phyloP scores from a whole-genome alignment of 176 grass and related monocot genomes.

The Miscanthus lutarioriparius region DNA sequence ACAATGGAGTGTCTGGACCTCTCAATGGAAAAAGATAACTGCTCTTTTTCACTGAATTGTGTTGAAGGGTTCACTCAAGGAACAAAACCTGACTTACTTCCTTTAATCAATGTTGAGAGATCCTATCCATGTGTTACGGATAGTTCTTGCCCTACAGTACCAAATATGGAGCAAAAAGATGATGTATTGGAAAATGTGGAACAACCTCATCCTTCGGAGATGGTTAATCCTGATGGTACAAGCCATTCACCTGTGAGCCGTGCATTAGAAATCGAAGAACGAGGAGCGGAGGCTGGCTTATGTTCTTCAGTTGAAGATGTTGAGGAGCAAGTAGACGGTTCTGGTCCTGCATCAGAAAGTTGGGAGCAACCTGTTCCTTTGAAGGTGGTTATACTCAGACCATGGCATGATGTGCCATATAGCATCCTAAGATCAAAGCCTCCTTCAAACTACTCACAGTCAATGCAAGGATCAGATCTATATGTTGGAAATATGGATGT shows the following conservation, averaged over 20 bases:
- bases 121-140: neutral
- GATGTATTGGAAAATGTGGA: neutral
- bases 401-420: neutral
- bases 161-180: slow-evolving; percentile 4
- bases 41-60: slow-evolving; percentile 1
- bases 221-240: slow-evolving; percentile 10
- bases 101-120: slow-evolving; percentile 21
- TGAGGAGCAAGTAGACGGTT: neutral
- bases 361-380: slow-evolving; percentile 7
- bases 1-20: neutral
- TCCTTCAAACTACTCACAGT: neutral
- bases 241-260: neutral
- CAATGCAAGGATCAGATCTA: neutral
- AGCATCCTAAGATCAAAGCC: neutral
- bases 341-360: neutral
- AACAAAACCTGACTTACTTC: neutral
- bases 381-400: neutral
- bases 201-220: no score
- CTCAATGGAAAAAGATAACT: neutral
- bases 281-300: neutral
- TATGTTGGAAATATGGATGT: neutral
- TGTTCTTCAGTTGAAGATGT: neutral
- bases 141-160: neutral
- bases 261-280: slow-evolving; percentile 17
- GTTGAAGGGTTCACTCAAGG: slow-evolving; percentile 8